Conservation (phyloP, 2,329 filamentous ascomycete species). For the Fusarium sp. region DNA sequence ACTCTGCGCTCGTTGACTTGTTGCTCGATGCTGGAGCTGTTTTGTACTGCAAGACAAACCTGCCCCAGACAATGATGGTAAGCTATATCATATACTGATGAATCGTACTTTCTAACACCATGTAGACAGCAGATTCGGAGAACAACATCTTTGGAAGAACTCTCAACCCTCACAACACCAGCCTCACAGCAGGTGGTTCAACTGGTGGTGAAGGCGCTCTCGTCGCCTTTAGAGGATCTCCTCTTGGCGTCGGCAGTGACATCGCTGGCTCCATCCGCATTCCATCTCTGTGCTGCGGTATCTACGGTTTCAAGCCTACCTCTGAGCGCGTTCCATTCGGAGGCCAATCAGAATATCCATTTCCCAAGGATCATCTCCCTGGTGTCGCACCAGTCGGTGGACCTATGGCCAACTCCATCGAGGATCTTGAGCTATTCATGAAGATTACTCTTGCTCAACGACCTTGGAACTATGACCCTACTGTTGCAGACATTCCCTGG, state of each 20-base stretch:
- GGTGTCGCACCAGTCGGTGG: slow-evolving; percentile 52
- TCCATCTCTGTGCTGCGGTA: slow-evolving; percentile 62
- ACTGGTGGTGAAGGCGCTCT: slow-evolving; percentile 40
- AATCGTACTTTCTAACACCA: neutral
- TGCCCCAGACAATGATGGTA: slow-evolving; percentile 71
- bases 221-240: slow-evolving; percentile 36
- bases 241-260: slow-evolving; percentile 40
- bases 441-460: slow-evolving; percentile 49
- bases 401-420: slow-evolving; percentile 52
- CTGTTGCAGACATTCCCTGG: slow-evolving; percentile 57
- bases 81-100: fast-evolving
- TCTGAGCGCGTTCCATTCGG: slow-evolving; percentile 62
- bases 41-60: slow-evolving; percentile 56
- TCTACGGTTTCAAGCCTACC: slow-evolving; percentile 65
- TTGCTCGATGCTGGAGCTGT: slow-evolving; percentile 42
- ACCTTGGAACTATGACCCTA: slow-evolving; percentile 57
- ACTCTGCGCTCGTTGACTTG: slow-evolving; percentile 39
- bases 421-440: slow-evolving; percentile 45
- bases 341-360: slow-evolving; percentile 34
- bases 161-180: slow-evolving; percentile 48
- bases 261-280: slow-evolving; percentile 60
- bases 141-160: slow-evolving; percentile 44
- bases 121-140: slow-evolving; percentile 51
- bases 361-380: slow-evolving; percentile 14
- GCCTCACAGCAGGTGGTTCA: slow-evolving; percentile 40